These are phyloP conservation scores for Carex kokanica DNA, from an alignment of 176 grass and related monocot species.

Conservation along the genomic window DNA sequence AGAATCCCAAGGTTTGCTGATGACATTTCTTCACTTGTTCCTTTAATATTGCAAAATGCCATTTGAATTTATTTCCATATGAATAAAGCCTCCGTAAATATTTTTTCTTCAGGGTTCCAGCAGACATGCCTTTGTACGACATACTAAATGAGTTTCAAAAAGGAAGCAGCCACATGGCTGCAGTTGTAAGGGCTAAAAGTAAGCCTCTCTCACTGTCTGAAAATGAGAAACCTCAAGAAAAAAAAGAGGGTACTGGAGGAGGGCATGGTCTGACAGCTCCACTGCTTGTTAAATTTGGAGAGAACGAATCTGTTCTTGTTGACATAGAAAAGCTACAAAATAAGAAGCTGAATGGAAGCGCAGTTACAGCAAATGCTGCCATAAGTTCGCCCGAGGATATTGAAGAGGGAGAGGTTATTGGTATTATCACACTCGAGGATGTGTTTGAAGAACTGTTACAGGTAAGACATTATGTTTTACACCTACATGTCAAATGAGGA, in stretches of 20 bases:
- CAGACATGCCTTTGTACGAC: constrained; percentile 98
- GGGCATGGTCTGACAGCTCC: constrained; percentile 36
- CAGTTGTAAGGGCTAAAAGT: constrained; percentile 79
- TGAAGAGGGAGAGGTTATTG: constrained; percentile 97
- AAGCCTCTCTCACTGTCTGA: constrained; percentile 38
- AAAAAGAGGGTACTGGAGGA: constrained; percentile 32
- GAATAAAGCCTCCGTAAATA: constrained; percentile 4
- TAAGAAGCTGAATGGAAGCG: constrained; percentile 55
- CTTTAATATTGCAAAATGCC: constrained; percentile 10
- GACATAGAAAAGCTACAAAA: constrained; percentile 60
- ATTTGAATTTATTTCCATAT: background rate
- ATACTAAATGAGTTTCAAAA: constrained; percentile 99
- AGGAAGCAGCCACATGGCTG: constrained; percentile 99
- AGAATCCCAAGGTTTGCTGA: constrained; percentile 82
- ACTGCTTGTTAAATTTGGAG: constrained; percentile 64
- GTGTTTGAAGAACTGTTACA: constrained; percentile 99
- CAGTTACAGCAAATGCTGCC: no score
- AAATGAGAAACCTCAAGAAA: constrained; percentile 39
- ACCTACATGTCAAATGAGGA: background rate
- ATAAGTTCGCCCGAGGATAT: constrained; percentile 71
- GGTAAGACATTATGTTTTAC: constrained; percentile 36
- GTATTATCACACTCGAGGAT: constrained; percentile 98
- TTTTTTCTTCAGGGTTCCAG: constrained; percentile 67
- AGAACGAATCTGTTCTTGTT: constrained; percentile 57
- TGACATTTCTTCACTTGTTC: constrained; percentile 14